These are phyloP conservation scores for Passiflora organensis DNA, from an alignment of 345 rosid species.

Conservation along the genomic window DNA sequence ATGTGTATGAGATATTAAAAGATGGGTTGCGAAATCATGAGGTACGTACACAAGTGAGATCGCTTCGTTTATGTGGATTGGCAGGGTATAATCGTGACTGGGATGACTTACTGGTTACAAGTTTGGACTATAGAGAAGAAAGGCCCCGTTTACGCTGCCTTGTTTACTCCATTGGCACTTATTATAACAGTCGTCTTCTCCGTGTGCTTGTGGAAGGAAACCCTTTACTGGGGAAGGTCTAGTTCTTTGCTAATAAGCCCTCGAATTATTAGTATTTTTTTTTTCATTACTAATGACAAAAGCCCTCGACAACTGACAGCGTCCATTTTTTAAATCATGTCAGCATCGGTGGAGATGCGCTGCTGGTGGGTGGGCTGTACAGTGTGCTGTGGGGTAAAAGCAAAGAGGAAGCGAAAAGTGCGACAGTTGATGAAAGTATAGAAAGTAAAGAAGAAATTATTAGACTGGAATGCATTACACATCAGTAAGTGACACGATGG, in stretches of 20 bases:
- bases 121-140: conserved; percentile 79
- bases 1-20: background rate
- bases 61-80: no score
- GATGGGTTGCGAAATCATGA: background rate
- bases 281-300: background rate
- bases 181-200: conserved; percentile 65
- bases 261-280: background rate
- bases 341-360: conserved; percentile 67
- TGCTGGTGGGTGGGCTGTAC: conserved; percentile 77
- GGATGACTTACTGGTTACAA: conserved; percentile 78
- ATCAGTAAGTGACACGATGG: conserved; percentile 4
- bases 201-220: conserved; percentile 60
- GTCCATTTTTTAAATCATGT: background rate
- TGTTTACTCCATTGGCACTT: conserved; percentile 77
- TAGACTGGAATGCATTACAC: conserved; percentile 30
- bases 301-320: background rate
- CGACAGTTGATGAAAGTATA: conserved; percentile 13
- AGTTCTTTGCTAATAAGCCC: no score
- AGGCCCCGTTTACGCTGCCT: conserved; percentile 78
- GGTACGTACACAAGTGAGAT: no score
- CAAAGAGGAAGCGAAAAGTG: conserved; percentile 36
- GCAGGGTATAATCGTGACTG: conserved; percentile 74
- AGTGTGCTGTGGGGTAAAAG: conserved; percentile 79
- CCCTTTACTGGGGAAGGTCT: conserved; percentile 70
- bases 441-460: conserved; percentile 31